Conservation (phyloP, 106 monocot species). For the Dioscorea zingiberensis region DNA sequence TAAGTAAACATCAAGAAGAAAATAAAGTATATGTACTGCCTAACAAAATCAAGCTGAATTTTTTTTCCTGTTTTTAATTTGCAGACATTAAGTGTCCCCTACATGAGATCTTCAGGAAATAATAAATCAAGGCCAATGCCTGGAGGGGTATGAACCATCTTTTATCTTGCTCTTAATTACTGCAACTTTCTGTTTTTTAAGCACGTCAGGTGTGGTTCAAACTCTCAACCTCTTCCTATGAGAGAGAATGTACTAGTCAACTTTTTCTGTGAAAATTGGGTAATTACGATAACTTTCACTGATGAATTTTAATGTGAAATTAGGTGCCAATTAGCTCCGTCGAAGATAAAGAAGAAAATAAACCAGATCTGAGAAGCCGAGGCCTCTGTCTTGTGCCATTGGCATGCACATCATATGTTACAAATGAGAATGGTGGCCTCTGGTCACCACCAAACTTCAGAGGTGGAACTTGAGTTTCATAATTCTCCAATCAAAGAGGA, state of each 20-base stretch:
- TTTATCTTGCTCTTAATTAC: too few relatives aligned
- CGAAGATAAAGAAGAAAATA: constrained; percentile 31
- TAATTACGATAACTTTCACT: neutral
- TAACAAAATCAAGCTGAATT: too few relatives aligned
- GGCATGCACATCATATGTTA: constrained; percentile 76
- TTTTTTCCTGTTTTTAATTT: neutral
- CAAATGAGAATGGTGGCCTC: constrained; percentile 47
- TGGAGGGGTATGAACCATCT: constrained; percentile 31
- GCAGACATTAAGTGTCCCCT: constrained; percentile 78
- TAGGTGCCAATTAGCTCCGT: constrained; percentile 11
- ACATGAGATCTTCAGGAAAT: constrained; percentile 40
- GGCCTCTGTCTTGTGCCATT: constrained; percentile 88
- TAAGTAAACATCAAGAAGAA: too few relatives aligned
- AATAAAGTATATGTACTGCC: too few relatives aligned
- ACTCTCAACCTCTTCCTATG: too few relatives aligned
- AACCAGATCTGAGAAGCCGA: constrained; percentile 63
- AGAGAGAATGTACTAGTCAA: too few relatives aligned
- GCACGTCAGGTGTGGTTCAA: too few relatives aligned
- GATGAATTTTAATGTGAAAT: neutral
- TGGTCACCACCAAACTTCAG: constrained; percentile 49
- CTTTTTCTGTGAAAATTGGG: too few relatives aligned
- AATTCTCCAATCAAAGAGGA: neutral
- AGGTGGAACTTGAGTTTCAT: constrained; percentile 30
- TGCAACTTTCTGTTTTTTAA: too few relatives aligned
- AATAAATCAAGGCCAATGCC: constrained; percentile 7